Percentiles rank a stretch among this genome's conserved stretches.
Evolutionary conservation across 768 basidiomycete species (phyloP).

Genomic region (Clavulina sp.): DNA sequence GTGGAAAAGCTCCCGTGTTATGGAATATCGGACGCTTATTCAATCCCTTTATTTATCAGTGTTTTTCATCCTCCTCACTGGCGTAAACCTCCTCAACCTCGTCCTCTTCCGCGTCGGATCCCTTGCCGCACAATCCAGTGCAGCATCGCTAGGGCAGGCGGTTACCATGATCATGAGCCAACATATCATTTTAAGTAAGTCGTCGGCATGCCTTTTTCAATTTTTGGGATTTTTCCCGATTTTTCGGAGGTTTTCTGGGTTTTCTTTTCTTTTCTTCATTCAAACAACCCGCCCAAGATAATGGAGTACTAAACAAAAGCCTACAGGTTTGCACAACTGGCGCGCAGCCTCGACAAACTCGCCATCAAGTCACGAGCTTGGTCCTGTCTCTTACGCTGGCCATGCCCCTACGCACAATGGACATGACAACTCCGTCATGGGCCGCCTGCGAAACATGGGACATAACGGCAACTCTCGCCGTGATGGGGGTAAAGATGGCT

Average conservation of each 20-base stretch:
- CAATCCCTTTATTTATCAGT: background rate
- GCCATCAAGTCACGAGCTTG: background rate
- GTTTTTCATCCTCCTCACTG: background rate
- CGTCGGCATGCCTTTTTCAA: no score
- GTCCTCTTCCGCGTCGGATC: background rate
- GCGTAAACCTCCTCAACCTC: background rate
- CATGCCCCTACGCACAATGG: background rate
- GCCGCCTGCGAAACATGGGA: background rate
- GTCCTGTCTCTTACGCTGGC: background rate
- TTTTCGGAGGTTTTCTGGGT: no score
- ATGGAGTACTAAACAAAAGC: no score
- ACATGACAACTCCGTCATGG: background rate
- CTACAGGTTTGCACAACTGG: background rate
- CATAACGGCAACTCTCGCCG: background rate
- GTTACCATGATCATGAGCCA: background rate
- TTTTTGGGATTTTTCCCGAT: no score
- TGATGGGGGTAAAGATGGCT: background rate
- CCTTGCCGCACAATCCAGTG: background rate
- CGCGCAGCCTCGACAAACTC: no score
- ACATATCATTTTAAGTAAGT: background rate
- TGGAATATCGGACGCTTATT: background rate
- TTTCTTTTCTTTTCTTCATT: no score
- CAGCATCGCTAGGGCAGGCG: background rate
- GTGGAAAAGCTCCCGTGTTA: background rate
- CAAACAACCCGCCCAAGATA: no score